Percentiles rank a stretch among this genome's conserved stretches.
phyloP scores from a whole-genome alignment of 345 rosid species.

The Gossypium mustelinum region DNA sequence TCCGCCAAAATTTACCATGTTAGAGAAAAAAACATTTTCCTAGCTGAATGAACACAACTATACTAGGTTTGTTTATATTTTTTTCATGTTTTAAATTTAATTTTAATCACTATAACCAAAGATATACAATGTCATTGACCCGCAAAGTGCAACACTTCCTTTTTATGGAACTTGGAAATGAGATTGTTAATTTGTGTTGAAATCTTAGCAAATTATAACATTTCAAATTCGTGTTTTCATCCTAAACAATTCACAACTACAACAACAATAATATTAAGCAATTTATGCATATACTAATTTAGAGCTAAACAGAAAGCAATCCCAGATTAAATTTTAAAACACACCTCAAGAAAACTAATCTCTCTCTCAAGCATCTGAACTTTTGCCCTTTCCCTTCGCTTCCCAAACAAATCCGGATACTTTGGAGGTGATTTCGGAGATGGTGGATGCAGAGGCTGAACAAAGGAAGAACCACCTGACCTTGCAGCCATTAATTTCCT shows the following conservation, averaged over 20 bases:
- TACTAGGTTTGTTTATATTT: not conserved
- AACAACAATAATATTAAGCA: not conserved
- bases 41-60: constrained; percentile 3
- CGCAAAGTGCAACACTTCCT: too few species aligned
- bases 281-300: not conserved
- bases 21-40: not conserved
- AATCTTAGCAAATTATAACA: constrained; percentile 7
- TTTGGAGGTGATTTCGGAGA: constrained; percentile 86
- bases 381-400: constrained; percentile 71
- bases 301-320: not conserved
- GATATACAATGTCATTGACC: too few species aligned
- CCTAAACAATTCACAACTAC: not conserved
- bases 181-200: not conserved
- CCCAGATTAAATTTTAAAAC: constrained; percentile 14
- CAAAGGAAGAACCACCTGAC: constrained; percentile 29
- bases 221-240: not conserved
- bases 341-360: constrained; percentile 83
- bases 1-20: not conserved
- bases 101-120: not conserved
- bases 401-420: constrained; percentile 95
- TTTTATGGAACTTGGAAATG: too few species aligned
- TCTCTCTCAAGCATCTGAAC: constrained; percentile 91
- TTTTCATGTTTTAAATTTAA: constrained; percentile 1
- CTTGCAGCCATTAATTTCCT: constrained; percentile 37
- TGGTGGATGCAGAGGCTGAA: constrained; percentile 57